Evolutionary conservation across 805 yeast species (phyloP), one percentile per base, ranked within the genome.

Genomic region (Suhomyces vadensis): DNA sequence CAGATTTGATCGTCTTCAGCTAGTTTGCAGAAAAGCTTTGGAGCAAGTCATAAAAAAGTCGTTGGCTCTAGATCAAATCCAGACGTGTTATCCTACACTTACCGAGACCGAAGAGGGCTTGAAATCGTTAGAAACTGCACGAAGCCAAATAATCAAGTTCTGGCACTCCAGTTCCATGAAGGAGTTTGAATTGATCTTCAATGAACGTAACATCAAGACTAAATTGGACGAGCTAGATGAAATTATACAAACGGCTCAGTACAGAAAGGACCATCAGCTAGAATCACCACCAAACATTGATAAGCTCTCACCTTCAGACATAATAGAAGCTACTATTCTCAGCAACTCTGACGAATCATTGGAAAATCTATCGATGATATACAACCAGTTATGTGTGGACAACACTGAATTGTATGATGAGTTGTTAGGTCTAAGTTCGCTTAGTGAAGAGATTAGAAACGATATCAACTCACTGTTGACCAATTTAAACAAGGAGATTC

Each of bases 131-230:
- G 68, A 69, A 16, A 69, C 72, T 20, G 82, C 83, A 6, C 66
- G 79, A 38, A 62, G 66, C 16, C 86, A 81, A 51, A 75, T 82
- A 9, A 64, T 71, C 13, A 66, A 69, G 31, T 79, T 75, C 49
- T 81, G 83, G 80, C 68, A 67, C 31, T 62, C 65, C 22, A 67
- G 75, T n/a, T 68, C 75, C 21, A 54, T 69, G 36, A 65, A 73
- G 39, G 87, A 82, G 52, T 81, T 82, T 50, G 74, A 75, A 9
- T 73, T 74, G 39, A 78, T 82, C 6, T 72, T 77, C 54, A 59
- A 60, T 8, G 86, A 82, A 43, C 55, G 77, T 11, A 66, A 71
- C 26, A 55, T 79, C 19, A 67, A 74, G 48, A 39, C 27, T 14
- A 77, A 73, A 43, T 60, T 79, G 39, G 61, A 77, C 49, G 71